These are phyloP conservation scores for Ogataea parapolymorpha DNA, from an alignment of 805 yeast species.

Conservation along the genomic window DNA sequence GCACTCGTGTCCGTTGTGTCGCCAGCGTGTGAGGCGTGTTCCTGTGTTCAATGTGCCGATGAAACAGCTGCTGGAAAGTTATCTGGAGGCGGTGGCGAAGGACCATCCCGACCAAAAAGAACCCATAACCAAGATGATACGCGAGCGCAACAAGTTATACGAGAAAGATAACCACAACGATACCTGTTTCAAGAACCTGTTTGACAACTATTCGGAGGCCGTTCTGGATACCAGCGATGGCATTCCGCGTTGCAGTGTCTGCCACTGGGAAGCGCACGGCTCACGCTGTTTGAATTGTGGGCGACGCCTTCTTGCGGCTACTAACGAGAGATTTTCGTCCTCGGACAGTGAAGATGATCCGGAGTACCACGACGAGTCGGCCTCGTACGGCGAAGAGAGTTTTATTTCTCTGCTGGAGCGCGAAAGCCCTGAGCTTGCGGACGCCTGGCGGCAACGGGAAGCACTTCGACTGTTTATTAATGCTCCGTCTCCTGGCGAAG, in stretches of 20 bases:
- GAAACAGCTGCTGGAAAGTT: constrained; percentile 42
- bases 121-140: constrained; percentile 26
- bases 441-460: too few species aligned
- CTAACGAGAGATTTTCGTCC: not conserved
- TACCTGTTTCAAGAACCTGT: constrained; percentile 46
- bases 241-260: constrained; percentile 67
- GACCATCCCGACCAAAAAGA: constrained; percentile 22
- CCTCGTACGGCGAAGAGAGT: constrained; percentile 9
- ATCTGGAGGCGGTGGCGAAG: constrained; percentile 38
- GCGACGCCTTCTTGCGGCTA: constrained; percentile 37
- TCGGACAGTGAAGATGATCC: constrained; percentile 2
- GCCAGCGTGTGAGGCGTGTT: constrained; percentile 42
- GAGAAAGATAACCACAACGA: constrained; percentile 34
- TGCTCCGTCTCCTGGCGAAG: too few species aligned
- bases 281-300: constrained; percentile 68
- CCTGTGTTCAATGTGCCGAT: constrained; percentile 56
- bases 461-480: too few species aligned
- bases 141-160: constrained; percentile 34
- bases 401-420: too few species aligned
- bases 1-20: constrained; percentile 67
- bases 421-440: too few species aligned
- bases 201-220: constrained; percentile 47
- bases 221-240: constrained; percentile 65
- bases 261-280: constrained; percentile 80
- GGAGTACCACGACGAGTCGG: constrained; percentile 11